Percentiles rank a stretch among this genome's conserved stretches.
phyloP scores from a whole-genome alignment of 2,329 filamentous ascomycete genomes.

The Ceratocystis cubensis region DNA sequence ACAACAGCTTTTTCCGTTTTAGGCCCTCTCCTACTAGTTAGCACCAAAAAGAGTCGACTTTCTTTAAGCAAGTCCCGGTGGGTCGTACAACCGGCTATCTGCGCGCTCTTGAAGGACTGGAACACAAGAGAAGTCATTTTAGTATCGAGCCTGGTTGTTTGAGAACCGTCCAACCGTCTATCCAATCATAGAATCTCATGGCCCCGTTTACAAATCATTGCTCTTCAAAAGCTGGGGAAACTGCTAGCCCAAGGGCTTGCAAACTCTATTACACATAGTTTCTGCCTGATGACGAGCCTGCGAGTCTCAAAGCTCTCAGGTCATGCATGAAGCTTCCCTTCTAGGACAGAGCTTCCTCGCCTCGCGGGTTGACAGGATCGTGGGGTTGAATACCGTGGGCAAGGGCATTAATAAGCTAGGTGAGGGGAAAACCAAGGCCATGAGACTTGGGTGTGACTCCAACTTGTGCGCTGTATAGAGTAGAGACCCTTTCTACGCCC shows the following conservation, averaged over 20 bases:
- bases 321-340: not conserved
- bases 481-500: not conserved
- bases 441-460: not conserved
- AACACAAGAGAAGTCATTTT: not conserved
- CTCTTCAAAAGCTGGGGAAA: constrained; percentile 13
- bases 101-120: not conserved
- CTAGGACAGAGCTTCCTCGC: not conserved
- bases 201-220: not conserved
- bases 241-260: not conserved
- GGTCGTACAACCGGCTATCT: constrained; percentile 4
- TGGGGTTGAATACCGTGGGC: not conserved
- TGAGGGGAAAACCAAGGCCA: not conserved
- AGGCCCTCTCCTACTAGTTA: not conserved
- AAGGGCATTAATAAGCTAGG: not conserved
- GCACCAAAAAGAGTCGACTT: no score
- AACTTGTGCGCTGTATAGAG: not conserved
- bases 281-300: not conserved
- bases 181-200: not conserved
- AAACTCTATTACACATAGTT: constrained; percentile 15
- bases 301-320: not conserved
- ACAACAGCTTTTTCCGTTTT: not conserved
- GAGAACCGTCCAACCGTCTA: not conserved
- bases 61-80: not conserved
- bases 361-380: not conserved
- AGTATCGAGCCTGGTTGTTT: not conserved